phyloP scores from a whole-genome alignment of 768 basidiomycete species.

The Lactarius hengduanensis region DNA sequence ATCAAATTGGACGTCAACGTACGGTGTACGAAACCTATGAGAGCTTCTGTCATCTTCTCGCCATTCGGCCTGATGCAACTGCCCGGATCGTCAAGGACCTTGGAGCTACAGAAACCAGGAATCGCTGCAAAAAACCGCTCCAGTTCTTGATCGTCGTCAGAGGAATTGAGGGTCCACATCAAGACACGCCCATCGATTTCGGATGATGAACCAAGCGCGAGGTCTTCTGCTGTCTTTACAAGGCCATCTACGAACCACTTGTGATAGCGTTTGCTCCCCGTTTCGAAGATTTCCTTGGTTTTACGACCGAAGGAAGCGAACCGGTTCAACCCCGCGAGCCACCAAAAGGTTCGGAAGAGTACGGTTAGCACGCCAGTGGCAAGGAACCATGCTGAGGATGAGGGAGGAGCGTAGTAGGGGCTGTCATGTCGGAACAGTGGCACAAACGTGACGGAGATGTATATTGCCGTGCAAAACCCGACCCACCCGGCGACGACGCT shows the following conservation, averaged over 20 bases:
- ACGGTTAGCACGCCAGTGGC: too few relatives aligned
- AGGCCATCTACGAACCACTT: neutral
- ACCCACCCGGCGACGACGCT: neutral
- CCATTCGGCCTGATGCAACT: neutral
- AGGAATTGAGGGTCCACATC: neutral
- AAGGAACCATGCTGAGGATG: neutral
- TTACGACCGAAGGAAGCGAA: neutral
- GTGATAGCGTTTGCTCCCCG: neutral
- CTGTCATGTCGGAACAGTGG: neutral
- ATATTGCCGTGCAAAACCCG: neutral
- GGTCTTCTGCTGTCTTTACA: neutral
- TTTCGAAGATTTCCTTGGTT: neutral
- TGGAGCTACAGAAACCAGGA: neutral
- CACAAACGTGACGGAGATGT: neutral
- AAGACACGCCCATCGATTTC: neutral
- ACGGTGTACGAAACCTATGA: neutral
- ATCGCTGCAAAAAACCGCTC: neutral
- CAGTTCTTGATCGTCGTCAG: neutral
- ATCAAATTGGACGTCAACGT: neutral
- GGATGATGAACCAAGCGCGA: neutral
- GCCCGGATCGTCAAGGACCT: neutral
- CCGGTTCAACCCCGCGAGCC: neutral
- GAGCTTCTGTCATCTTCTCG: neutral
- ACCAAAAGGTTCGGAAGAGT: neutral
- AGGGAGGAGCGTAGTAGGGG: neutral